A percentile compares a stretch with the other conserved stretches of the same genome.
These are phyloP conservation scores for Peniophora sp. DNA, from an alignment of 1,284 basidiomycete species.

Conservation along the genomic window DNA sequence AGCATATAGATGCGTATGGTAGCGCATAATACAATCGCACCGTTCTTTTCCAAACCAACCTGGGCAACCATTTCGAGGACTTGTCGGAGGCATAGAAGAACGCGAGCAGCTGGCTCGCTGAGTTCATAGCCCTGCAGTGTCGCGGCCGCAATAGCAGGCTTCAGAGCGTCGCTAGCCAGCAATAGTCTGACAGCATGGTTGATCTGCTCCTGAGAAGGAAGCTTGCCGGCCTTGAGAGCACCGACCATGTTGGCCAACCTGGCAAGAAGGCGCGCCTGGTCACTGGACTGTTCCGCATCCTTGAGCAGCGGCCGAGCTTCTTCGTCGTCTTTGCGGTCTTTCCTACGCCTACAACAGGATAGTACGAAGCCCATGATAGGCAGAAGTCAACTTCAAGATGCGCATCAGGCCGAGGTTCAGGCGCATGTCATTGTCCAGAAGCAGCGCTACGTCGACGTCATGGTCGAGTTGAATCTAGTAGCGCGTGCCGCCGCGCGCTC, in stretches of 20 bases:
- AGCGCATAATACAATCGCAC: slow-evolving; percentile 19
- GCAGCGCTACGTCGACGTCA: no score
- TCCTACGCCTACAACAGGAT: background rate
- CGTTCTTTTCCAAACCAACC: slow-evolving; percentile 42
- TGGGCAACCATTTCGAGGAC: slow-evolving; percentile 29
- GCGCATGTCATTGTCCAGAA: no score
- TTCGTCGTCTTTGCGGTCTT: background rate
- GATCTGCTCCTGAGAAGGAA: slow-evolving; percentile 40
- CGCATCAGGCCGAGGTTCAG: no score
- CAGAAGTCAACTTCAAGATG: background rate
- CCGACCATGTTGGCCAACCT: slow-evolving; percentile 31
- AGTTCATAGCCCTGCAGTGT: slow-evolving; percentile 17
- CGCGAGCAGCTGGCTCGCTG: slow-evolving; percentile 23
- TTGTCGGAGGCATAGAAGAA: slow-evolving; percentile 25
- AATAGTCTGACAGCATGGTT: slow-evolving; percentile 22
- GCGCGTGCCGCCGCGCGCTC: no score
- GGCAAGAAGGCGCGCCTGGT: slow-evolving; percentile 9
- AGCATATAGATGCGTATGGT: background rate
- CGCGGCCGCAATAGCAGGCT: slow-evolving; percentile 8
- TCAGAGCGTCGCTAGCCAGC: slow-evolving; percentile 27
- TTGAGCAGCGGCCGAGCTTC: background rate
- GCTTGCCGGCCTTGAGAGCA: slow-evolving; percentile 36
- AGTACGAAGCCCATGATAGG: background rate
- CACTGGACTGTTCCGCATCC: background rate
- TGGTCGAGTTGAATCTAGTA: no score